Conservation (phyloP, 306 rosid species). For the Citrullus mucosospermus region DNA sequence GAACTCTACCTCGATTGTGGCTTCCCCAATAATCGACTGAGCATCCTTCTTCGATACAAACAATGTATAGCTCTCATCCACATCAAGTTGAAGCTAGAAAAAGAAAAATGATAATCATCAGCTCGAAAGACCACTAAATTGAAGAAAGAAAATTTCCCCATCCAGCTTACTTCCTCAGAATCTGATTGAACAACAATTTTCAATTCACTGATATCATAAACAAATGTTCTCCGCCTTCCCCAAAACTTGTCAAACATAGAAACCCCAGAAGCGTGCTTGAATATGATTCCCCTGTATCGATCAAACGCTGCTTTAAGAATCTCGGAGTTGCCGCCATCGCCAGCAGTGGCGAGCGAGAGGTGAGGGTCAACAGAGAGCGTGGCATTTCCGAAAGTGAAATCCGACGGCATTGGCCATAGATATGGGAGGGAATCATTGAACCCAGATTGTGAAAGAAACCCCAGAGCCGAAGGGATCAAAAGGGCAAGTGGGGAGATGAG, state of each 20-base stretch:
- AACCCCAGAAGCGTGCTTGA: conserved; percentile 32
- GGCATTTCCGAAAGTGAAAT: conserved; percentile 43
- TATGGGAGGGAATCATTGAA: conserved; percentile 36
- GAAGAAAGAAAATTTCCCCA: not conserved
- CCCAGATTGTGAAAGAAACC: conserved; percentile 1
- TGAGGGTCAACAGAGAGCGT: conserved; percentile 63
- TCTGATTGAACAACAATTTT: conserved; percentile 39
- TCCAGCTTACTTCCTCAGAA: conserved; percentile 37
- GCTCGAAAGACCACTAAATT: not conserved
- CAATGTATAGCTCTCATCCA: conserved; percentile 82
- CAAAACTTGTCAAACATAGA: conserved; percentile 19
- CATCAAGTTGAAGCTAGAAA: conserved; percentile 81
- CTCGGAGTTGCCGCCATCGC: conserved; percentile 33
- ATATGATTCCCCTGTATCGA: conserved; percentile 54
- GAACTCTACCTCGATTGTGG: conserved; percentile 51
- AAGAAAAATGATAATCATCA: not conserved
- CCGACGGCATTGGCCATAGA: conserved; percentile 77
- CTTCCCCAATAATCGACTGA: conserved; percentile 36
- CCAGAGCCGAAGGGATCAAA: conserved; percentile 13
- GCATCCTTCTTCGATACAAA: conserved; percentile 35
- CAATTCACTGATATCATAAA: conserved; percentile 36
- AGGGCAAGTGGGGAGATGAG: conserved; percentile 12
- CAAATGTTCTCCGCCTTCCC: conserved; percentile 14
- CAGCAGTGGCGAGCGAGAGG: conserved; percentile 33
- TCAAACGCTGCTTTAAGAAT: conserved; percentile 51